phyloP scores from a whole-genome alignment of 495 filamentous ascomycete species.

The Cudoniella acicularis region DNA sequence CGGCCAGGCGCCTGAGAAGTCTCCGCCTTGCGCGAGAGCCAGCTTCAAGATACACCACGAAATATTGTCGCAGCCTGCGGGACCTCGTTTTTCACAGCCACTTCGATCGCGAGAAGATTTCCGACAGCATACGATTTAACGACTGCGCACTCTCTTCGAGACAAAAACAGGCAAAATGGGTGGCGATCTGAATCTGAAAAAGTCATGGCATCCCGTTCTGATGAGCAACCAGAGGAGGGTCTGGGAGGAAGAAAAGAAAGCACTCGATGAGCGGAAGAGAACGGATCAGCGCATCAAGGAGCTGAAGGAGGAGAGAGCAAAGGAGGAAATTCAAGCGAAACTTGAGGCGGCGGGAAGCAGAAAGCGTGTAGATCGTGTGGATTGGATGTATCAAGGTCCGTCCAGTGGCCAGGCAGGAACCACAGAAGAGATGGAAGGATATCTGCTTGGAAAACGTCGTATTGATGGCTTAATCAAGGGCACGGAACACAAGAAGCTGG shows the following conservation, averaged over 20 bases:
- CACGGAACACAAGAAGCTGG: conserved; percentile 71
- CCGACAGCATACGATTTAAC: too few relatives aligned
- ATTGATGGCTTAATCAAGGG: conserved; percentile 89
- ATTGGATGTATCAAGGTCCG: conserved; percentile 97
- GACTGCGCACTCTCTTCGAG: conserved; percentile 2
- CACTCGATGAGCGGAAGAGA: conserved; percentile 91
- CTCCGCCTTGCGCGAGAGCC: neutral
- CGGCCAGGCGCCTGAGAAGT: neutral
- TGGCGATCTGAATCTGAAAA: conserved; percentile 92
- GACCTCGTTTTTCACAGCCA: too few relatives aligned
- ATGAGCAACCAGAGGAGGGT: conserved; percentile 80
- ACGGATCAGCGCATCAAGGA: conserved; percentile 84
- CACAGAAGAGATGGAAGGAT: conserved; percentile 90
- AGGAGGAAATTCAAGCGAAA: conserved; percentile 85
- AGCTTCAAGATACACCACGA: neutral
- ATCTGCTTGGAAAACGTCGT: conserved; percentile 84
- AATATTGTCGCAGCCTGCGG: too few relatives aligned
- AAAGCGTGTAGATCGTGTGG: conserved; percentile 71
- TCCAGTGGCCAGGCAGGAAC: conserved; percentile 74
- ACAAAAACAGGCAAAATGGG: conserved; percentile 60
- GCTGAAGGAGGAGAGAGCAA: conserved; percentile 86
- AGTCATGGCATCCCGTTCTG: conserved; percentile 90
- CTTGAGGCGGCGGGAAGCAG: conserved; percentile 85
- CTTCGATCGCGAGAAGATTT: too few relatives aligned
- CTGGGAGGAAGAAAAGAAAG: conserved; percentile 84